Base-by-base conservation (phyloP, 768 basidiomycete species). In the Hydnum rufescens region DNA sequence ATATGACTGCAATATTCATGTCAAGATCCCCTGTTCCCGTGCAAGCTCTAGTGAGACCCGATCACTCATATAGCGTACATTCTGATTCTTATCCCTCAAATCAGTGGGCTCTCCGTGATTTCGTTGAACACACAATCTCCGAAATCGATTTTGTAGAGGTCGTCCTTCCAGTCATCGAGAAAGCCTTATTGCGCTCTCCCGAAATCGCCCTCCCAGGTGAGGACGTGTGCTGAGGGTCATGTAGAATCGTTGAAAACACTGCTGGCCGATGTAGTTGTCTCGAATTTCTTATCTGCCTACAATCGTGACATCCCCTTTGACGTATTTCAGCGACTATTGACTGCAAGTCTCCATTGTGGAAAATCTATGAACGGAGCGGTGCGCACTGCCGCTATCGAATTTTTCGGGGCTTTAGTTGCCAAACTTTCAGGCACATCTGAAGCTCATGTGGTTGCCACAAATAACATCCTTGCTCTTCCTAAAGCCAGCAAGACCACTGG, bases 401-500 rank as follows among this genome's bases (percentile, higher is more conserved):
- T 90, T 29, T 82, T 86, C 71, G 70, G 57, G 18, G 62, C 66
- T 49, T 58, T 82, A 39, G 57, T 44, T 19, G 26, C 66, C 5
- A 57, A 61, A 13, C 63, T 65, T 28, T 62, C 66, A 5, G 59
- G 64, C 2, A 60, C 66, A 4, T 56, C 68, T 8, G 66, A 67
- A 3, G 68, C 72, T 23, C 59, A 70, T 5, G 67, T 69, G 4
- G 55, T 68, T 1, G 71, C 77, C 6, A 71, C 78, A 2, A 68
- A 68, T 5, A 87, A 93, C 56, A 64, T 89, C 3, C 66, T 89
- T 5, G 66, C 68, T n/a, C 70, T 88, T 0, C 83, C 88, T 1
- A 79, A 81, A 58, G 64, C 78, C 0, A 83, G 87, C 22, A 99
- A 95, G 69, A 85, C 89, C 0, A 67, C 79, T 0, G 87, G 88